Conservation (phyloP, 2,329 filamentous ascomycete genomes). For the Onygenales sp. region DNA sequence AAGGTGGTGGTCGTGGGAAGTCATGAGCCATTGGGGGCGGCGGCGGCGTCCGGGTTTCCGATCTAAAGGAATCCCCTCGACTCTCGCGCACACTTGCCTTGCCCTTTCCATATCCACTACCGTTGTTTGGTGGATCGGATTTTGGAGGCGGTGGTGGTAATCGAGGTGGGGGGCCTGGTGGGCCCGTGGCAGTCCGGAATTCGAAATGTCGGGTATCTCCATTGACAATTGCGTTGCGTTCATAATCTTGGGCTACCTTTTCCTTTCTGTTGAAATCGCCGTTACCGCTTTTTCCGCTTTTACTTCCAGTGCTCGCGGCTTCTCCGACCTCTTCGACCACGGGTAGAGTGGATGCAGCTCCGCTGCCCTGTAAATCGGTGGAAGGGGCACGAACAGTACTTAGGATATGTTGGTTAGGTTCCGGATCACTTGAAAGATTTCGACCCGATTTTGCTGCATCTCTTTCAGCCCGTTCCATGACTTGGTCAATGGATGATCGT, state of each 20-base stretch:
- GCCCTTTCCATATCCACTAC: constrained; percentile 2
- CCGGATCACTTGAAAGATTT: constrained; percentile 37
- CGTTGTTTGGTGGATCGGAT: constrained; percentile 3
- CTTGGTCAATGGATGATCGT: constrained; percentile 40
- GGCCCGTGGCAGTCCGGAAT: constrained; percentile 7
- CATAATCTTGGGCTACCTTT: constrained; percentile 1
- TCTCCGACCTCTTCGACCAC: constrained; percentile 89
- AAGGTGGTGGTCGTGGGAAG: constrained; percentile 1
- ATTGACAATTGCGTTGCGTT: neutral
- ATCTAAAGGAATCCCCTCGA: neutral
- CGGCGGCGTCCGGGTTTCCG: constrained; percentile 2
- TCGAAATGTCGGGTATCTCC: constrained; percentile 6
- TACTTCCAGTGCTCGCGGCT: constrained; percentile 43
- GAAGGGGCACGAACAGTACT: constrained; percentile 48
- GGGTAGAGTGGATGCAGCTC: constrained; percentile 54
- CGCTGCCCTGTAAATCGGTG: constrained; percentile 45
- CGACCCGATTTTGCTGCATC: constrained; percentile 36
- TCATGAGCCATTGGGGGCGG: constrained; percentile 1
- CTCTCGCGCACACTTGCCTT: neutral
- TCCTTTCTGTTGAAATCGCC: neutral
- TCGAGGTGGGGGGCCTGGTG: constrained; percentile 8
- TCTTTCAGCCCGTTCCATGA: constrained; percentile 52
- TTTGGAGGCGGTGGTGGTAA: constrained; percentile 9
- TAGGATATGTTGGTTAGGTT: constrained; percentile 55
- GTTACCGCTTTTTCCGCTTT: constrained; percentile 7